Conservation (phyloP, 83 land plant genomes). For the Picea mariana region DNA sequence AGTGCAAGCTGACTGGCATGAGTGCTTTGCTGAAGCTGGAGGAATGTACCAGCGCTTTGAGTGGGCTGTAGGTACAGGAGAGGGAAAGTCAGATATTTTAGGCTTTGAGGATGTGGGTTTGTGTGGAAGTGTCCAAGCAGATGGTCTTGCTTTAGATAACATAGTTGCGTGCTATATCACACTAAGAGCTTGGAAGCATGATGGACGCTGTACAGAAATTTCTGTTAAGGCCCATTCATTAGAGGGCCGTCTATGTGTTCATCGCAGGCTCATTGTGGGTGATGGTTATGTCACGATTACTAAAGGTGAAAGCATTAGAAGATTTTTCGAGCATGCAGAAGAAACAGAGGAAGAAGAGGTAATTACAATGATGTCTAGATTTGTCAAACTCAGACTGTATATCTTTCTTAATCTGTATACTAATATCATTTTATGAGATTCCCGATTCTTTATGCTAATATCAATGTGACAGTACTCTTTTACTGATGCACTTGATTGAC, state of each 20-base stretch:
- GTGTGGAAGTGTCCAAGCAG: slow-evolving; percentile 63
- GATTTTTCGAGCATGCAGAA: slow-evolving; percentile 99
- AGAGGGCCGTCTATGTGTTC: slow-evolving; percentile 95
- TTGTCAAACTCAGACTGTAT: background rate
- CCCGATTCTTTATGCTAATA: background rate
- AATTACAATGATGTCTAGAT: background rate
- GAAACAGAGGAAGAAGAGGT: slow-evolving; percentile 99
- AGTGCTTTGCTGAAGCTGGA: slow-evolving; percentile 74
- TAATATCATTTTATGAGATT: background rate
- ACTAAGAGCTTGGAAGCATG: slow-evolving; percentile 89
- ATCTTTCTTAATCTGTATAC: background rate
- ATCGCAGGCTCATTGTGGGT: slow-evolving; percentile 92
- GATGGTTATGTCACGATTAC: slow-evolving; percentile 95
- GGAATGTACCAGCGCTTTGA: slow-evolving; percentile 92
- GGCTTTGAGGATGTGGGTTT: slow-evolving; percentile 96
- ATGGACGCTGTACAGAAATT: slow-evolving; percentile 89
- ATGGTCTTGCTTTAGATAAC: slow-evolving; percentile 77
- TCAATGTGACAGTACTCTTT: slow-evolving; percentile 3
- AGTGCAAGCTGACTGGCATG: slow-evolving; percentile 91
- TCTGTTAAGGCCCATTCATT: slow-evolving; percentile 96
- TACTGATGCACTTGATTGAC: background rate
- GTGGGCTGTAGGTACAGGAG: slow-evolving; percentile 94
- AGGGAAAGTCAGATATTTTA: slow-evolving; percentile 90
- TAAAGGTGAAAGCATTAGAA: slow-evolving; percentile 88
- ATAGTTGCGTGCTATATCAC: slow-evolving; percentile 79